These are phyloP conservation scores for Tolypocladium paradoxum DNA, from an alignment of 2,329 filamentous ascomycete species.

Conservation along the genomic window DNA sequence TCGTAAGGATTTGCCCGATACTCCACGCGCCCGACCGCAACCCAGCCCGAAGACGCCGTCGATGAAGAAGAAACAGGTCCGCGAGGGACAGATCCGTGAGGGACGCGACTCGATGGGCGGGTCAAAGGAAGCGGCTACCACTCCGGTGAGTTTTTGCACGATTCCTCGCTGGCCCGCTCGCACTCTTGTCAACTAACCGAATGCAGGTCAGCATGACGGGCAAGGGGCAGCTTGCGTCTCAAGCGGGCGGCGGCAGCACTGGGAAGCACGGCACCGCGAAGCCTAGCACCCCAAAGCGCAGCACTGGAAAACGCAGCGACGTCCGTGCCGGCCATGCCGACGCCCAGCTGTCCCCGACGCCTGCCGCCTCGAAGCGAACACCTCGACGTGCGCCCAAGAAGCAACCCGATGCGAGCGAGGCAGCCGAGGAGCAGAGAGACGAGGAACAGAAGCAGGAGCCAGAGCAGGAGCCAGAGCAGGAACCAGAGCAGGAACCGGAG, in stretches of 20 bases:
- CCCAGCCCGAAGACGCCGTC: neutral
- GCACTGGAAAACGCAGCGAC: neutral
- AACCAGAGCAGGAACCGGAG: neutral
- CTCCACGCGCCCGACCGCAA: neutral
- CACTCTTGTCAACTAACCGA: neutral
- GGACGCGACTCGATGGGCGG: neutral
- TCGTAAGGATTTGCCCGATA: neutral
- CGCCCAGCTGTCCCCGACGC: neutral
- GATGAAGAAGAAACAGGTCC: neutral
- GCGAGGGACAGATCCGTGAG: no score
- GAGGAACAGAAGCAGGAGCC: neutral
- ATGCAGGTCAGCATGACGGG: neutral
- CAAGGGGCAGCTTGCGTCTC: neutral
- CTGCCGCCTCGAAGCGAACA: neutral
- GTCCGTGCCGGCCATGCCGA: neutral
- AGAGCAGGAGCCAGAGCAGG: neutral
- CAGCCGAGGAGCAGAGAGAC: neutral
- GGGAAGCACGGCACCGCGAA: neutral
- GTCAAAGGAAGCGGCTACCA: neutral
- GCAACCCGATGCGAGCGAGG: neutral
- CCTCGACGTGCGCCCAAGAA: neutral
- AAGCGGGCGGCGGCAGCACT: neutral
- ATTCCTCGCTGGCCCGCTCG: neutral
- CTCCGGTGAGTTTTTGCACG: neutral
- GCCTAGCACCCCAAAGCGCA: neutral